phyloP scores from a whole-genome alignment of 306 rosid genomes.

The Alnus glutinosa region DNA sequence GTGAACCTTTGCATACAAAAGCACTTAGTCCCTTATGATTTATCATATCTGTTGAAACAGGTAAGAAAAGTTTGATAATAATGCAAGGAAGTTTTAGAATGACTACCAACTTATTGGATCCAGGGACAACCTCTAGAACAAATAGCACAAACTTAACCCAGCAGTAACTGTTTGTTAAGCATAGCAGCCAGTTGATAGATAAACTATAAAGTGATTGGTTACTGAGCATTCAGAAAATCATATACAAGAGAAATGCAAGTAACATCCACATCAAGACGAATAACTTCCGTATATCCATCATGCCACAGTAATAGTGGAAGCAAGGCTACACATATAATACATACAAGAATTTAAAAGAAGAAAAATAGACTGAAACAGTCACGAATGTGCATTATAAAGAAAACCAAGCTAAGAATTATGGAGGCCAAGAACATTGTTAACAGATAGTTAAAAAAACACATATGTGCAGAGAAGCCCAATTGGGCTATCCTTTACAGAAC shows the following conservation, averaged over 20 bases:
- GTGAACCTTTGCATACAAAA: background rate
- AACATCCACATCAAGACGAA: conserved; percentile 17
- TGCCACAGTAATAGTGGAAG: conserved; percentile 15
- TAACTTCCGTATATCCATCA: conserved; percentile 19
- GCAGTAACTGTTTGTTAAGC: background rate
- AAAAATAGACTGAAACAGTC: conserved; percentile 26
- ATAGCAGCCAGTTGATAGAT: background rate
- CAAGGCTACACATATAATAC: conserved; percentile 35
- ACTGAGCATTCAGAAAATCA: background rate
- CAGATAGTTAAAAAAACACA: conserved; percentile 42
- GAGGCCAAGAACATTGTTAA: conserved; percentile 46
- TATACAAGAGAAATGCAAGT: background rate
- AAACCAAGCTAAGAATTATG: conserved; percentile 39
- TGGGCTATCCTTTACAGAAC: conserved; percentile 64
- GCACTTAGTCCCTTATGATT: background rate
- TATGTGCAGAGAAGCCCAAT: conserved; percentile 53
- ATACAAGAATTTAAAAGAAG: conserved; percentile 27
- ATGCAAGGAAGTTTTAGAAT: background rate
- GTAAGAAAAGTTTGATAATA: background rate
- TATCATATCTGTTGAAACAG: background rate
- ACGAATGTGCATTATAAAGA: conserved; percentile 39
- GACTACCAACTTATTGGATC: background rate
- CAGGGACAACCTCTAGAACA: background rate
- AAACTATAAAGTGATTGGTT: conserved; percentile 1
- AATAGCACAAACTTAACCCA: background rate